Conservation (phyloP, 2,329 filamentous ascomycete species). For the Aspergillus neotritici region DNA sequence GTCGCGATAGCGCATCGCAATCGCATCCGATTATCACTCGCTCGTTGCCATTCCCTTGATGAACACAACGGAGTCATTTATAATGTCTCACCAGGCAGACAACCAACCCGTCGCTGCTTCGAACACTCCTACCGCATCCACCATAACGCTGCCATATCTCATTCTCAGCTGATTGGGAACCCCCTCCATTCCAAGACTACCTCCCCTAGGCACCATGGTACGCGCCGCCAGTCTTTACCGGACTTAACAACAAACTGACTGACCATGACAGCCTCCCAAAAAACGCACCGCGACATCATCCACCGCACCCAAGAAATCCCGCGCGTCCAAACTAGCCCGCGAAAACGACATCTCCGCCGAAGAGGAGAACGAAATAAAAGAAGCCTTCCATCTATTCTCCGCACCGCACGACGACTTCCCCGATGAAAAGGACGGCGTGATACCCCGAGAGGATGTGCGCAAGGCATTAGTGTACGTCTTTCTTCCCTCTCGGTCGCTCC, state of each 20-base stretch:
- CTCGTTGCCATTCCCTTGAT: too few species aligned
- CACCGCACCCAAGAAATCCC: conserved; percentile 38
- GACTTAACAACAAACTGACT: neutral
- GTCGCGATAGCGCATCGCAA: too few species aligned
- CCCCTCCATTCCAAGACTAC: too few species aligned
- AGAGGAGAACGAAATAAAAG: conserved; percentile 84
- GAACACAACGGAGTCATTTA: too few species aligned
- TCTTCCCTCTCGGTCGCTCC: conserved; percentile 1
- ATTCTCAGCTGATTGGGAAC: neutral
- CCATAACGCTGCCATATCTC: neutral
- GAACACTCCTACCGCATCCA: too few species aligned
- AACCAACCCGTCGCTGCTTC: too few species aligned
- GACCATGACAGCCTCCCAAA: conserved; percentile 30
- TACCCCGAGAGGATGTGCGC: conserved; percentile 62
- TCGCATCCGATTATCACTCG: too few species aligned
- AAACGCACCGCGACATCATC: conserved; percentile 30
- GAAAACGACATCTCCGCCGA: conserved; percentile 79
- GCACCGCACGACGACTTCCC: conserved; percentile 53
- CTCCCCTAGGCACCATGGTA: conserved; percentile 15
- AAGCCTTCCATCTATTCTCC: conserved; percentile 80
- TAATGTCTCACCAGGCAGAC: too few species aligned
- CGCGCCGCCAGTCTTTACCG: neutral
- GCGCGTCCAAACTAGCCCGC: conserved; percentile 83
- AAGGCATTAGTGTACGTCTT: conserved; percentile 63
- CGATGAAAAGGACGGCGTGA: conserved; percentile 66